Conservation (phyloP, 2,329 filamentous ascomycete species). For the Penicillium sp. region DNA sequence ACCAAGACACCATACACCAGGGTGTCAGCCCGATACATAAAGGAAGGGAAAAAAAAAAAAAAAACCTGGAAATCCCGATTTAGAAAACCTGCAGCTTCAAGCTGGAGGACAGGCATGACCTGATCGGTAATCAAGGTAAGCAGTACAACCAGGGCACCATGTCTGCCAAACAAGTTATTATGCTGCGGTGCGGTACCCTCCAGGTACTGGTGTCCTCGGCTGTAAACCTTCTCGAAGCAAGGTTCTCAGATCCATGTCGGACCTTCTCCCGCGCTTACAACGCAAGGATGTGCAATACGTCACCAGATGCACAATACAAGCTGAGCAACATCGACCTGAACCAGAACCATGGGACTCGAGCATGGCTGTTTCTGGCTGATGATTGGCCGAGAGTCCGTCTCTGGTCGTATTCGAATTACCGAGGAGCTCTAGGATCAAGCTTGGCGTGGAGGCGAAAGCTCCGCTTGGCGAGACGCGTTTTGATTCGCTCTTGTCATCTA, state of each 20-base stretch:
- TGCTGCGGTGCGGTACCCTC: not conserved
- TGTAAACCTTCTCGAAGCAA: constrained; percentile 21
- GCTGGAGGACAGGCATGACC: not conserved
- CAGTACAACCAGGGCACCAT: not conserved
- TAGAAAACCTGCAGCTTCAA: not conserved
- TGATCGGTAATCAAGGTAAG: not conserved
- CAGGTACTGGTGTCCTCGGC: not conserved
- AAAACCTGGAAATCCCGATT: not conserved
- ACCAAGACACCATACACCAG: not conserved
- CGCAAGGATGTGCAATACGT: constrained; percentile 15
- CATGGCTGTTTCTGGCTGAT: not conserved
- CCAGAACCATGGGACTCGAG: constrained; percentile 17
- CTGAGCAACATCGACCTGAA: constrained; percentile 9
- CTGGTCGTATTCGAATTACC: constrained; percentile 20
- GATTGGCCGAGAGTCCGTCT: constrained; percentile 10
- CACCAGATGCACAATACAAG: constrained; percentile 6
- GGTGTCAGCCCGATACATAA: not conserved
- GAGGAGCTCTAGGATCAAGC: not conserved
- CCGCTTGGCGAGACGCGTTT: not conserved
- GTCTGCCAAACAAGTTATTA: not conserved
- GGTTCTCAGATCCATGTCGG: constrained; percentile 17
- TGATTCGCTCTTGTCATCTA: not conserved
- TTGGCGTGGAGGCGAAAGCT: not conserved
- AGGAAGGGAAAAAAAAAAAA: not conserved
- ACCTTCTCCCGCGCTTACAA: not conserved